Base-by-base conservation (phyloP, 2,329 filamentous ascomycete species). In the Colletotrichum melonis region DNA sequence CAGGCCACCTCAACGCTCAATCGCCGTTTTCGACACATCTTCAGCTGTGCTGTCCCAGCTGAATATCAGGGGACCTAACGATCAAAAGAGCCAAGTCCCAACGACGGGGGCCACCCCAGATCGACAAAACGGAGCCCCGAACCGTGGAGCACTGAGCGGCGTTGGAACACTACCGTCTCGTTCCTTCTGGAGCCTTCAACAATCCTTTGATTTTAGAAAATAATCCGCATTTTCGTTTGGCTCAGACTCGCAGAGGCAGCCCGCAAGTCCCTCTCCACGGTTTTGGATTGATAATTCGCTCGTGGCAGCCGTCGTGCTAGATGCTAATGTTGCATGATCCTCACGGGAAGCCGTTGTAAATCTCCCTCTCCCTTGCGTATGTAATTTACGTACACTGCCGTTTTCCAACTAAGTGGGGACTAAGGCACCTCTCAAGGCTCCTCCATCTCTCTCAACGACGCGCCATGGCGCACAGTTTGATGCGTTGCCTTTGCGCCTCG, bases 121-220 rank as follows among this genome's bases (percentile, higher is more conserved):
- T 70, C 67, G 67, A 58, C 67, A 46, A 46, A 60, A 60, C 55
- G 62, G 67, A 66, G 57, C 60, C 60, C 60, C 38, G 30, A 52
- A 22, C 28, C 22, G 28, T 26, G 60, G 28, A 38, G 35, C 35
- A 16, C 19, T 35, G 60, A 38, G 35, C 35, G 35, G 35, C 35
- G 14, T 16, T 16, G 35, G 30, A 30, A 19, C 22, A 52, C 46
- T 32, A 42, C 57, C 67, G 49, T 72, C 52, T 63, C 55, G 49
- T 28, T 62, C 32, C 49, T 49, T 63, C 57, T 58, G 57, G 69
- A 42, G 58, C 7, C 63, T 22, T 46, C 30, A 16, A 63, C 56
- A 28, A 35, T 67, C 55, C 63, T 60, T 67, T 60, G 42, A 71
- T 46, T 46, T 30, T 32, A 62, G 63, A 67, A 30, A 67, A 52